Conservation (phyloP, 2,329 filamentous ascomycete species). For the Fusarium sp. region DNA sequence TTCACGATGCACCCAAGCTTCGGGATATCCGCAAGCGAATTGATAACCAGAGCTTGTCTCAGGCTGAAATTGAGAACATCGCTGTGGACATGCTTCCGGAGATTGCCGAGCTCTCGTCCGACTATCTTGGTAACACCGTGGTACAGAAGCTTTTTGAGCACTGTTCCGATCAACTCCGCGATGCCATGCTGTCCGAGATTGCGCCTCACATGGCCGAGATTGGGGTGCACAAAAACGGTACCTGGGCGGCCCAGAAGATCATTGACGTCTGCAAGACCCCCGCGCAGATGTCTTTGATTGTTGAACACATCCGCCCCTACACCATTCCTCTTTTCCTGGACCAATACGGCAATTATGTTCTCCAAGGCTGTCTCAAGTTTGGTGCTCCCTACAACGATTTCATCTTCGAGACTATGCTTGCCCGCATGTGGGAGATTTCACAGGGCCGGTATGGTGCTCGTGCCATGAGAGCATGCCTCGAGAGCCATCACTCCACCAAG, state of each 20-base stretch:
- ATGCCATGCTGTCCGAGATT: conserved; percentile 90
- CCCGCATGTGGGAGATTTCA: conserved; percentile 89
- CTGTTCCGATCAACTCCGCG: conserved; percentile 89
- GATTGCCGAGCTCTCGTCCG: conserved; percentile 91
- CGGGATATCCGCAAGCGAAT: conserved; percentile 97
- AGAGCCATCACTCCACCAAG: conserved; percentile 94
- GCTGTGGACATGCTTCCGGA: conserved; percentile 95
- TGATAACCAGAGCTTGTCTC: conserved; percentile 89
- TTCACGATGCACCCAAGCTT: conserved; percentile 93
- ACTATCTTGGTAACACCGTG: conserved; percentile 99
- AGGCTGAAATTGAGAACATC: conserved; percentile 89
- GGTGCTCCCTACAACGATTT: conserved; percentile 90
- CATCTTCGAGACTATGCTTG: conserved; percentile 97
- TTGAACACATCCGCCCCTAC: conserved; percentile 84
- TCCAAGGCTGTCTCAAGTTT: conserved; percentile 96
- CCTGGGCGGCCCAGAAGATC: conserved; percentile 99
- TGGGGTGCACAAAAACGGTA: conserved; percentile 98
- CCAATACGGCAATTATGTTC: conserved; percentile 97
- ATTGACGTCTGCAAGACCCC: conserved; percentile 94
- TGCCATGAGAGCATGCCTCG: conserved; percentile 95
- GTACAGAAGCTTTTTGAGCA: conserved; percentile 98
- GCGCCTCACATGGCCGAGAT: conserved; percentile 94
- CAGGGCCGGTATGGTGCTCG: conserved; percentile 95
- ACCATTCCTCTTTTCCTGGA: conserved; percentile 93
- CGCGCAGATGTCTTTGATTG: conserved; percentile 83